Evolutionary conservation across 495 filamentous ascomycete species (phyloP), one percentile per base, ranked within the genome.

Genomic region (Poronia punctata): DNA sequence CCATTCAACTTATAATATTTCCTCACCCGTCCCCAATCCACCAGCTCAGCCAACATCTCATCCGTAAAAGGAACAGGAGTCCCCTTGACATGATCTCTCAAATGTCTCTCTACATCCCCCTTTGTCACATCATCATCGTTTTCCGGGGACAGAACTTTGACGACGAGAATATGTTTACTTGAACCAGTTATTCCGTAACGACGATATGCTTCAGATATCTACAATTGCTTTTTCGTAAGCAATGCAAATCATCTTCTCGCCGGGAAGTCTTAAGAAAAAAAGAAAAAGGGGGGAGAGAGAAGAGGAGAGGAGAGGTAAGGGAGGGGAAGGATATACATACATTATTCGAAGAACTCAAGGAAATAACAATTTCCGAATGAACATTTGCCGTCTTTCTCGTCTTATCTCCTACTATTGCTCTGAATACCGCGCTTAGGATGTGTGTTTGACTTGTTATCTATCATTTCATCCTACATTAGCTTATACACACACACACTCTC

Each of bases 171-270:
- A 46, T 75, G 59, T 20, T 72, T 78, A 5, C 83, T 95, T 11
- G 66, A 66, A 20, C 85, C 74, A 2, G 71, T 57, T 41, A 96
- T 81, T 29, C 92, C 92, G 54, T 92, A 93, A 40, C 80, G 80
- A 18, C 86, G 80, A 64, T 95, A 95, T 4, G 87, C 80, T 49
- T 95, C 87, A 28, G 87, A 75, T 51, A 98, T 96, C 88, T 95
- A 53, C 15, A 7, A 29, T 12, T 23, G 12, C 12, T n/a, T n/a
- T n/a, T n/a, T n/a, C n/a, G n/a, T n/a, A n/a, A n/a, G n/a, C n/a
- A n/a, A n/a, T n/a, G 34, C 17, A 18, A 22, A 48, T 69, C 45
- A 64, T 12, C 20, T 34, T 5, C 3, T 18, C 10, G 3, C 12
- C 10, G 8, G 19, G 3, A 8, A 12, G n/a, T 35, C 16, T 28